Evolutionary conservation across 2,329 filamentous ascomycete genomes (phyloP), one percentile per base, ranked within the genome.

Genomic region (Geoglossum cookeanum): DNA sequence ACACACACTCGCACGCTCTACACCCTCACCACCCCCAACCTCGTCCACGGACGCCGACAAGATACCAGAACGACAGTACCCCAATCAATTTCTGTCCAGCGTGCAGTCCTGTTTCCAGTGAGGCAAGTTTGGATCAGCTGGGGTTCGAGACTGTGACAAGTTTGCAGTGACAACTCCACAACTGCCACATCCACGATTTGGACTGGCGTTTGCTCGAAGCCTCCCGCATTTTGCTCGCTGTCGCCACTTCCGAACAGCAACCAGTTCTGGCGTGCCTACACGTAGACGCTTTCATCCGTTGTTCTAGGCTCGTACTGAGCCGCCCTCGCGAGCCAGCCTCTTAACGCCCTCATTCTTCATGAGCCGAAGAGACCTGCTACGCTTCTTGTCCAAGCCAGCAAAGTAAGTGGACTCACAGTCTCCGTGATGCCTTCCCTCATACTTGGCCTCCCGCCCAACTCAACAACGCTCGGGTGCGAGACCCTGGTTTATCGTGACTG

Each of bases 341-440:
- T 55, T 56, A 61, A 59, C 60, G 52, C 55, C 27, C 49, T 53
- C 37, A 53, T 53, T 72, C 80, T 87, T 81, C 83, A 95, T 95
- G 89, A 90, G 81, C 85, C 84, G 79, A 72, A 85, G 84, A 75
- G 87, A 94, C 74, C 82, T 94, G 68, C 81, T 94, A 69, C 86
- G 88, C 75, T 92, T 94, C 76, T 81, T 95, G 66, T 94, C 87
- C 70, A 92, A 92, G 78, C 88, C 88, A 69, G 87, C 87, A 72
- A 94, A 94, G 89, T 94, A 74, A 69, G 85, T 75, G 56, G 61
- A 59, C 60, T 42, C n/a, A 8, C 39, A 17, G 33, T 33, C n/a
- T 33, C 15, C 48, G 7, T 33, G 5, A 11, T n/a, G 13, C 13
- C 45, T 33, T 15, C 48, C 27, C 29, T 33, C 27, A 52, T 11